Percentiles rank a stretch among this genome's conserved stretches.
Conservation (phyloP, 1,284 basidiomycete species). For the Pseudozyma pruni region DNA sequence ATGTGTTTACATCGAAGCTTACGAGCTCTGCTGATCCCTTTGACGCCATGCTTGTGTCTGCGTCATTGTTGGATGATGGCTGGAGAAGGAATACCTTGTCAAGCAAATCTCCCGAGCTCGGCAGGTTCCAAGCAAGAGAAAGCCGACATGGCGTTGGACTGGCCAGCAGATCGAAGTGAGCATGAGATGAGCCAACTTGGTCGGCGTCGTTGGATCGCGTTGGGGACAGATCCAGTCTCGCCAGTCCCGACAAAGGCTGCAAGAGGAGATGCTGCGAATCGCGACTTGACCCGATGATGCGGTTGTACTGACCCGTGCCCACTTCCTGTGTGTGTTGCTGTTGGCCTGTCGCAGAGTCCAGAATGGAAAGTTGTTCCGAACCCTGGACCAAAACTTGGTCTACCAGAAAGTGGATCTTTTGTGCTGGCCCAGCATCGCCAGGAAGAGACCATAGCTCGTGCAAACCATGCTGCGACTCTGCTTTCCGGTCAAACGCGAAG, state of each 20-base stretch:
- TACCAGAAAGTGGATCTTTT: neutral
- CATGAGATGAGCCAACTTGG: too few relatives aligned
- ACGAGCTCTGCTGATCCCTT: constrained; percentile 8
- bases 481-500: constrained; percentile 1
- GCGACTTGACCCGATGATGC: constrained; percentile 18
- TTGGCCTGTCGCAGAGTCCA: neutral
- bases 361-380: neutral
- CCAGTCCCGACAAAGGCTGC: constrained; percentile 9
- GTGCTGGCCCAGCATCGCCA: neutral
- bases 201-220: too few relatives aligned
- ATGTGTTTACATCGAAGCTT: constrained; percentile 11
- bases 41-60: neutral
- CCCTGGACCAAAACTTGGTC: constrained; percentile 8
- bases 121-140: constrained; percentile 28
- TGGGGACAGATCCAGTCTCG: constrained; percentile 8
- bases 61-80: neutral
- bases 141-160: constrained; percentile 7
- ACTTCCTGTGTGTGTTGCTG: constrained; percentile 6
- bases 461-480: neutral
- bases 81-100: constrained; percentile 27
- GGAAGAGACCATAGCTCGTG: constrained; percentile 8
- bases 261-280: constrained; percentile 18
- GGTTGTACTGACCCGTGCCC: neutral
- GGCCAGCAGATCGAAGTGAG: neutral
- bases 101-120: constrained; percentile 16